phyloP scores from a whole-genome alignment of 1,284 basidiomycete genomes.

The Pascua guehoae region DNA sequence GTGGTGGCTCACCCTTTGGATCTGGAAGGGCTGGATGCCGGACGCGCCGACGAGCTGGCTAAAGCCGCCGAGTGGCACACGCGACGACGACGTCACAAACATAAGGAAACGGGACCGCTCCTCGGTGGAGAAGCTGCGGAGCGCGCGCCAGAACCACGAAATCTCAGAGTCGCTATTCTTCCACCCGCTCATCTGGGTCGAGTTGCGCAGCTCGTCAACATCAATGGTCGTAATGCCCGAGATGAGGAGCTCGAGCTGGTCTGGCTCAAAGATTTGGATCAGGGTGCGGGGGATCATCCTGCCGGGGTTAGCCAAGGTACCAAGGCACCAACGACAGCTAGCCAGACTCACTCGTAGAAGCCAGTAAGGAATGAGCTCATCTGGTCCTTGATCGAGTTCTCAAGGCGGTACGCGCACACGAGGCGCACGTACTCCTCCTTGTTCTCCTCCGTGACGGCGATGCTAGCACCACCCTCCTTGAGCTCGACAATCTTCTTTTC shows the following conservation, averaged over 20 bases:
- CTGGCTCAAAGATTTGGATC: constrained; percentile 78
- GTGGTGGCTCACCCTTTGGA: constrained; percentile 60
- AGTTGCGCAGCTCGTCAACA: constrained; percentile 95
- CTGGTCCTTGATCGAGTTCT: constrained; percentile 94
- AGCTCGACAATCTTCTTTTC: constrained; percentile 79
- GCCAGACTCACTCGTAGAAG: constrained; percentile 67
- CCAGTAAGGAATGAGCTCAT: constrained; percentile 85
- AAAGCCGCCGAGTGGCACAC: constrained; percentile 92
- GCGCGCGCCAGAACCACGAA: constrained; percentile 98
- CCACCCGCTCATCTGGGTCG: constrained; percentile 53
- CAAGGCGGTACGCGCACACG: constrained; percentile 73
- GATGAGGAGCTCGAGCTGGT: constrained; percentile 95
- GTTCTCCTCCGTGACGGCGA: constrained; percentile 90
- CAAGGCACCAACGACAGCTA: constrained; percentile 20
- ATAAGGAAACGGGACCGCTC: constrained; percentile 93
- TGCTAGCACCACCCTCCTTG: constrained; percentile 74
- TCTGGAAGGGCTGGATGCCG: constrained; percentile 92
- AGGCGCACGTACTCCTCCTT: constrained; percentile 94
- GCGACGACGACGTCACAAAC: constrained; percentile 89
- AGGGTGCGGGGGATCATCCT: constrained; percentile 46
- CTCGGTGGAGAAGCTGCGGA: constrained; percentile 95
- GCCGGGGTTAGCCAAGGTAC: neutral
- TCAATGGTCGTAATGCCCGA: constrained; percentile 98
- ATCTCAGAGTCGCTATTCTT: constrained; percentile 77
- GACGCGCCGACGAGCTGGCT: constrained; percentile 89